Evolutionary conservation across 2,329 filamentous ascomycete genomes (phyloP).

Genomic region (Cercospora janseana): DNA sequence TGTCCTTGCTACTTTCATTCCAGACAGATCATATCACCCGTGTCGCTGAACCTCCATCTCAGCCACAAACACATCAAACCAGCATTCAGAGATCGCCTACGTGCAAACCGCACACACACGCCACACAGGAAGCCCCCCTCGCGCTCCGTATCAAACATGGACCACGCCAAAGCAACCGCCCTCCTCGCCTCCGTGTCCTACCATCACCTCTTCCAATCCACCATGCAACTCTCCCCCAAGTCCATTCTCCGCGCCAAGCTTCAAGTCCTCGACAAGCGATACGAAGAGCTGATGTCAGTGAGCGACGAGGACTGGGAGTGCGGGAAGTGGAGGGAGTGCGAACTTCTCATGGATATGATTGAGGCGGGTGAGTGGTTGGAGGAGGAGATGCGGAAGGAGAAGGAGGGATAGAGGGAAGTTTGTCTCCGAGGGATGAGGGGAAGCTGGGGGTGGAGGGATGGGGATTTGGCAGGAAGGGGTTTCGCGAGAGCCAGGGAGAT

Average conservation of each 20-base stretch:
- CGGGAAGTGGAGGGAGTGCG: background rate
- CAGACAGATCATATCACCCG: background rate
- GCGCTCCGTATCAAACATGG: background rate
- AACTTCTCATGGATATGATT: background rate
- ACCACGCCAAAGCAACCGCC: background rate
- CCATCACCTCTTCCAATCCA: conserved; percentile 1
- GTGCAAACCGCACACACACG: too few relatives aligned
- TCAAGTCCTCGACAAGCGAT: background rate
- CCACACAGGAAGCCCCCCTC: background rate
- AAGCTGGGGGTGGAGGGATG: too few relatives aligned
- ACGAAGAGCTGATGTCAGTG: background rate
- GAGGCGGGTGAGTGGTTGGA: conserved; percentile 1
- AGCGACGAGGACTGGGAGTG: background rate
- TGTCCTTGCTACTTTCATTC: too few relatives aligned
- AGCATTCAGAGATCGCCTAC: background rate
- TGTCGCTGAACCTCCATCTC: background rate
- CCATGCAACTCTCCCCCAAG: background rate
- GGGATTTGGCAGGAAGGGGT: too few relatives aligned
- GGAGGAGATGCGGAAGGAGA: background rate
- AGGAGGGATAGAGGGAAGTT: background rate
- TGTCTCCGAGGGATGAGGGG: too few relatives aligned
- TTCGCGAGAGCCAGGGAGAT: too few relatives aligned
- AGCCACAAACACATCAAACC: background rate
- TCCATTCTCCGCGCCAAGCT: background rate
- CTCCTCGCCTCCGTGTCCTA: background rate